Evolutionary conservation across 1,139 yeast species (phyloP), one percentile per base, ranked within the genome.

Genomic region (Pichiaceae sp.): DNA sequence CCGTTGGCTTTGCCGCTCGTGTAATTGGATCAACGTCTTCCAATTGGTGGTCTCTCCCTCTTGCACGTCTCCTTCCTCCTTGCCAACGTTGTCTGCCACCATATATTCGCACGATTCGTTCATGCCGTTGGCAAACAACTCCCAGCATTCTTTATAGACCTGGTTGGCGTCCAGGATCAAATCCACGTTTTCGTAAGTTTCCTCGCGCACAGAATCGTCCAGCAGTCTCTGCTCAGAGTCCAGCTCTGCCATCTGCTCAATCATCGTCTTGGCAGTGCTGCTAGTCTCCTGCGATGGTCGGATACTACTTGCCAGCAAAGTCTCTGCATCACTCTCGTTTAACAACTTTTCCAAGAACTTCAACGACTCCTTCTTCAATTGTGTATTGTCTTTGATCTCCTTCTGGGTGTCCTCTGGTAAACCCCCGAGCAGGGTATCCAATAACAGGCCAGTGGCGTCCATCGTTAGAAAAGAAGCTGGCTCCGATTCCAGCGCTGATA

Each of bases 221-320:
- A 64, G 42, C 0, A 49, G 39, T 17, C 66, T 51, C 35, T 67
- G 63, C 19, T 57, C 39, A 0, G 69, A 64, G 38, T 68, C 74
- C 4, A 69, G 45, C 42, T 71, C 76, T 0, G 75, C 75, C 29
- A 70, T 66, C 38, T 67, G 74, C 38, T 56, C 59, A 16, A 51
- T 46, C 17, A 54, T 35, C 4, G 51, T 43, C 16, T 32, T 36
- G 4, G 45, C 40, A 3, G 46, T 41, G 11, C 32, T 34, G 3
- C 31, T 35, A 4, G 35, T 32, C 14, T 46, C 46, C 18, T 43
- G 36, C 7, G 54, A 49, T 2, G 56, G 56, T 18, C 40, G 39
- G 15, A 49, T 38, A 11, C 44, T 36, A 2, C 52, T 41, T 5
- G 52, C 46, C 3, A 53, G 39, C 14, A 54, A 30, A 20, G 45